These are phyloP conservation scores for Waltiozyma sp. DNA, from an alignment of 1,139 yeast species.

Conservation along the genomic window DNA sequence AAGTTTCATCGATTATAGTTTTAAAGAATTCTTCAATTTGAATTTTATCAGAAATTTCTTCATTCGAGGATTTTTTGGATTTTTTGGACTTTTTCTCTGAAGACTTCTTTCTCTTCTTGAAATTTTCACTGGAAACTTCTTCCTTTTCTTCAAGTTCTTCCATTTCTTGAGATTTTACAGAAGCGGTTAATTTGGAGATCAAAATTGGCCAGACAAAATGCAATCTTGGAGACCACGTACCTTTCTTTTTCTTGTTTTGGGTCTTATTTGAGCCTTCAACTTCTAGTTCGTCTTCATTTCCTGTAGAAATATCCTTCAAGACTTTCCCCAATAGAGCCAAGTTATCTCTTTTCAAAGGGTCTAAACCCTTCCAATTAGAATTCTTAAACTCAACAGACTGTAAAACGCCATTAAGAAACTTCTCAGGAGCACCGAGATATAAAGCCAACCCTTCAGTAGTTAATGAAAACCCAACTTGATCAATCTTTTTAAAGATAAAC, in stretches of 20 bases:
- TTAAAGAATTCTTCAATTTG: conserved; percentile 64
- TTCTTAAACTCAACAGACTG: conserved; percentile 13
- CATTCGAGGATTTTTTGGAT: conserved; percentile 9
- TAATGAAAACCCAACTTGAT: conserved; percentile 44
- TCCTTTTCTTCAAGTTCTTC: conserved; percentile 20
- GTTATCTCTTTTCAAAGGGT: conserved; percentile 67
- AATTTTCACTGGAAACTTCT: conserved; percentile 17
- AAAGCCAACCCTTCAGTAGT: conserved; percentile 78
- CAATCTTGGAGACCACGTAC: conserved; percentile 67
- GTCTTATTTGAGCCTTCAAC: conserved; percentile 20
- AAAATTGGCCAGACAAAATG: conserved; percentile 82
- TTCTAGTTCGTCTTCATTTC: conserved; percentile 28
- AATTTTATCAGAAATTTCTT: conserved; percentile 3
- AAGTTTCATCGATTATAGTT: conserved; percentile 64
- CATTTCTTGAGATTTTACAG: conserved; percentile 9
- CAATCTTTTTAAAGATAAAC: conserved; percentile 22
- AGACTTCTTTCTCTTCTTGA: conserved; percentile 24
- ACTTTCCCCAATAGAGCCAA: conserved; percentile 49
- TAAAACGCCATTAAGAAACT: conserved; percentile 5
- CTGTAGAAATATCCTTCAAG: conserved; percentile 41
- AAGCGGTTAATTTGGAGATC: conserved; percentile 27
- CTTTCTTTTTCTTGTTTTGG: conserved; percentile 33
- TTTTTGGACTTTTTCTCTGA: conserved; percentile 23
- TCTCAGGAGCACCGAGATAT: conserved; percentile 29
- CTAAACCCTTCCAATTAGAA: conserved; percentile 53